Evolutionary conservation across 768 basidiomycete species (phyloP).

Genomic region (Russula sp.): DNA sequence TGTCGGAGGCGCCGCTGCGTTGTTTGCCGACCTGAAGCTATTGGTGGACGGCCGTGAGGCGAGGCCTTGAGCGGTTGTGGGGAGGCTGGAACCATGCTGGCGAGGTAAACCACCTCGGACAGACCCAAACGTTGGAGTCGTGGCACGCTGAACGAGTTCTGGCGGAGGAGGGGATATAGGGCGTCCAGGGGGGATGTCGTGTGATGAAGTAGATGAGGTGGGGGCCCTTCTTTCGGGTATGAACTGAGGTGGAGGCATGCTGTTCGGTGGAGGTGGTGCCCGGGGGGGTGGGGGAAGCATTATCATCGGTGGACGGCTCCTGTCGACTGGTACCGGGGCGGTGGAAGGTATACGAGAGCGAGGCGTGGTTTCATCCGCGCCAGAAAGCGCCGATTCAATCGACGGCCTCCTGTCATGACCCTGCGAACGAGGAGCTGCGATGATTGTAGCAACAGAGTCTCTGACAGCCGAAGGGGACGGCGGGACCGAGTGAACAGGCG

Average conservation of each 20-base stretch:
- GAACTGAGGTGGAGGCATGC: conserved; percentile 65
- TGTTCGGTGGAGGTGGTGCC: conserved; percentile 63
- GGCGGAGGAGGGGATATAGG: conserved; percentile 91
- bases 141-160: conserved; percentile 88
- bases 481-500: conserved; percentile 34
- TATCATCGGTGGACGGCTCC: conserved; percentile 82
- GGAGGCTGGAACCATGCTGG: conserved; percentile 70
- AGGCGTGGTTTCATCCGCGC: conserved; percentile 41
- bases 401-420: conserved; percentile 62
- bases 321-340: conserved; percentile 54
- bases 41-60: conserved; percentile 71
- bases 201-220: conserved; percentile 39
- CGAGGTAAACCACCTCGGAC: conserved; percentile 50
- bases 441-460: conserved; percentile 47
- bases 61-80: conserved; percentile 59
- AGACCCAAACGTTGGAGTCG: conserved; percentile 73
- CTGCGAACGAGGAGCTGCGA: conserved; percentile 44
- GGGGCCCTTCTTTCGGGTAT: conserved; percentile 62
- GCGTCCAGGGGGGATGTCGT: conserved; percentile 70
- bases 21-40: conserved; percentile 74
- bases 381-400: conserved; percentile 62
- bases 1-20: conserved; percentile 45
- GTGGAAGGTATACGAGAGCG: conserved; percentile 63
- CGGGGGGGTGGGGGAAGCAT: conserved; percentile 71
- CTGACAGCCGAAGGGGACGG: conserved; percentile 42